These are phyloP conservation scores for Dryas integrifolia DNA, from an alignment of 331 rosid genomes.

Conservation along the genomic window DNA sequence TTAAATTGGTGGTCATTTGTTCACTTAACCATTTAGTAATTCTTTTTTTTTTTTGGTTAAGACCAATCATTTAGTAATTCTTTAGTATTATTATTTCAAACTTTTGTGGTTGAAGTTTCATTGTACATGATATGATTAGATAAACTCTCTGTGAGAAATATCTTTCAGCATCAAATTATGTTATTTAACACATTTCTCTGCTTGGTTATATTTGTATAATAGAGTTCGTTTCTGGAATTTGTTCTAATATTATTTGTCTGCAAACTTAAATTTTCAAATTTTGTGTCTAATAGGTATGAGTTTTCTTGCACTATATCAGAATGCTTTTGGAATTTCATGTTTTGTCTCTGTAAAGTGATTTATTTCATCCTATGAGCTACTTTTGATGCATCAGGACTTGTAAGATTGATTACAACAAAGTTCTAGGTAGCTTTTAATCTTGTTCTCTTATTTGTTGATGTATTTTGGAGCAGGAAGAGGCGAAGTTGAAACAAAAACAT, in stretches of 20 bases:
- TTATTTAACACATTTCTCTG: not conserved
- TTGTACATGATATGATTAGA: not conserved
- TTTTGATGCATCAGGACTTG: not conserved
- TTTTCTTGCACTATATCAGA: not conserved
- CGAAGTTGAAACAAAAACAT: conserved; percentile 57
- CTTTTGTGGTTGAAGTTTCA: not conserved
- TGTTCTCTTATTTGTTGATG: conserved; percentile 9
- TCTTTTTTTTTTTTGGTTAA: too few relatives aligned
- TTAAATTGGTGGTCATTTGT: not conserved
- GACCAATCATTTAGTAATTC: not conserved
- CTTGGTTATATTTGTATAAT: not conserved
- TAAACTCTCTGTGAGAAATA: not conserved
- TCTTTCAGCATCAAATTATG: not conserved
- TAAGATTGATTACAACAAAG: conserved; percentile 6
- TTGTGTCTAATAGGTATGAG: not conserved
- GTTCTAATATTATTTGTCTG: not conserved
- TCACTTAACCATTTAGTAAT: not conserved
- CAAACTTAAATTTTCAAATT: not conserved
- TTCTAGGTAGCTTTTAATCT: not conserved
- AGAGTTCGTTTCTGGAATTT: not conserved
- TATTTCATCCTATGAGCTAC: not conserved
- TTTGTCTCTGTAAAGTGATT: not conserved
- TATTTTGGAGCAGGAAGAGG: conserved; percentile 62
- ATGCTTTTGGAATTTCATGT: not conserved
- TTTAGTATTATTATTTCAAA: not conserved